Evolutionary conservation across 106 monocot species (phyloP).

Genomic region (Alisma plantagoaquatica): DNA sequence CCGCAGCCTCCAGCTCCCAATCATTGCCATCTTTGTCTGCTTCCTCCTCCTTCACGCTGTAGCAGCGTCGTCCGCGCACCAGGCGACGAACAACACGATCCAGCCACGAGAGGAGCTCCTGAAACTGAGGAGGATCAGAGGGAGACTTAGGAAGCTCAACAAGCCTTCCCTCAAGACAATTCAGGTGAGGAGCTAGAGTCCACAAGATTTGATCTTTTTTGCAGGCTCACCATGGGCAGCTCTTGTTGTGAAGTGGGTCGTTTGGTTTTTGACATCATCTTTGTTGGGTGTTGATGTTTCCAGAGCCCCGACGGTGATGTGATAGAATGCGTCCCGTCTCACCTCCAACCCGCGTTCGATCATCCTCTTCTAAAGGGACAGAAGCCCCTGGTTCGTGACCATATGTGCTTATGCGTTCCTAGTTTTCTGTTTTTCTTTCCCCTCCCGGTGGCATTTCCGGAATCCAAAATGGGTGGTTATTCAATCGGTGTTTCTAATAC

Average conservation of each 20-base stretch:
- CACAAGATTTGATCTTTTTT: not conserved
- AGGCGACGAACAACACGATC: conserved; percentile 20
- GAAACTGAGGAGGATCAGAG: conserved; percentile 34
- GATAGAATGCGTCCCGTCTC: conserved; percentile 77
- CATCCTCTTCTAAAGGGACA: conserved; percentile 67
- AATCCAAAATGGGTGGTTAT: too few species aligned
- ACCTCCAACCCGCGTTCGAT: conserved; percentile 91
- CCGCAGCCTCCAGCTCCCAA: conserved; percentile 10
- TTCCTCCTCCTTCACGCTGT: conserved; percentile 36
- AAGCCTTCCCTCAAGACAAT: conserved; percentile 72
- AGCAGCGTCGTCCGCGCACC: conserved; percentile 3
- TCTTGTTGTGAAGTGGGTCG: too few species aligned
- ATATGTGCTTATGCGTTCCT: not conserved
- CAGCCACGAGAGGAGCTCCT: conserved; percentile 34
- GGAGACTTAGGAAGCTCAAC: conserved; percentile 53
- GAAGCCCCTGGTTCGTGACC: conserved; percentile 40
- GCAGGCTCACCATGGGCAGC: too few species aligned
- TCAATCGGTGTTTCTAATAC: too few species aligned
- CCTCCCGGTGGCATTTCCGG: too few species aligned
- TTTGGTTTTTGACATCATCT: too few species aligned
- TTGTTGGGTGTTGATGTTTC: too few species aligned
- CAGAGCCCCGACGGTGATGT: conserved; percentile 92
- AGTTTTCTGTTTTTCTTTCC: not conserved
- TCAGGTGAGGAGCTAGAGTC: conserved; percentile 32
- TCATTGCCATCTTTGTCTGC: conserved; percentile 22